Conservation (phyloP, 2,329 filamentous ascomycete species). For the Ceratocystis variospora region DNA sequence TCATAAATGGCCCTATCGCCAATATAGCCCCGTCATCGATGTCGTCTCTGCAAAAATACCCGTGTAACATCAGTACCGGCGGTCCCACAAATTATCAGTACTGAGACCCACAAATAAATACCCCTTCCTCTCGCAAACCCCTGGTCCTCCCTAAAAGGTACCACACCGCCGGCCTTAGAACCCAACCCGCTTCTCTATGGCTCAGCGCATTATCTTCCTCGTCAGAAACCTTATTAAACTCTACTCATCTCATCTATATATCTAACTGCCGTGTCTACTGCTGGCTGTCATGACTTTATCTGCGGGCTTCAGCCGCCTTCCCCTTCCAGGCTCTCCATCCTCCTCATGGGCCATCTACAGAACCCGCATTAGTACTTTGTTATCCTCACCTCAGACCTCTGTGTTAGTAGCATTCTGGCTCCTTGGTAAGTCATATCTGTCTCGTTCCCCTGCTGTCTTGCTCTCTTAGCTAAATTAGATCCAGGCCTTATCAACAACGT, state of each 20-base stretch:
- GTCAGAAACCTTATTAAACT: background rate
- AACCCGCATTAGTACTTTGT: conserved; percentile 47
- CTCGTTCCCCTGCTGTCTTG: background rate
- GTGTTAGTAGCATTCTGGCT: conserved; percentile 82
- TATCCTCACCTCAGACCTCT: conserved; percentile 53
- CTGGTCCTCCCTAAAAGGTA: background rate
- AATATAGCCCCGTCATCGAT: background rate
- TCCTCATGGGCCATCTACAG: conserved; percentile 64
- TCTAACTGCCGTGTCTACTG: background rate
- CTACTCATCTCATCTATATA: background rate
- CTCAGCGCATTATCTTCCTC: background rate
- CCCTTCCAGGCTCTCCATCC: conserved; percentile 43
- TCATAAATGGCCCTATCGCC: no score
- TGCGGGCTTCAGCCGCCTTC: conserved; percentile 31
- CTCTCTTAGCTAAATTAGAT: conserved; percentile 15
- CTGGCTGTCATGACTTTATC: background rate
- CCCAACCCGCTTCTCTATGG: background rate
- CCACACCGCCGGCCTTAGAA: background rate
- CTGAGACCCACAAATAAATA: background rate
- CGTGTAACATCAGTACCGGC: background rate
- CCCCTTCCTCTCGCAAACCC: background rate
- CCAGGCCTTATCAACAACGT: conserved; percentile 70
- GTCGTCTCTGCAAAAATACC: background rate
- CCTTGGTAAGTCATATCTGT: conserved; percentile 50
- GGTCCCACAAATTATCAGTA: background rate